These are phyloP conservation scores for Cenchrus americanus DNA, from an alignment of 176 grass and related monocot species.

Conservation along the genomic window DNA sequence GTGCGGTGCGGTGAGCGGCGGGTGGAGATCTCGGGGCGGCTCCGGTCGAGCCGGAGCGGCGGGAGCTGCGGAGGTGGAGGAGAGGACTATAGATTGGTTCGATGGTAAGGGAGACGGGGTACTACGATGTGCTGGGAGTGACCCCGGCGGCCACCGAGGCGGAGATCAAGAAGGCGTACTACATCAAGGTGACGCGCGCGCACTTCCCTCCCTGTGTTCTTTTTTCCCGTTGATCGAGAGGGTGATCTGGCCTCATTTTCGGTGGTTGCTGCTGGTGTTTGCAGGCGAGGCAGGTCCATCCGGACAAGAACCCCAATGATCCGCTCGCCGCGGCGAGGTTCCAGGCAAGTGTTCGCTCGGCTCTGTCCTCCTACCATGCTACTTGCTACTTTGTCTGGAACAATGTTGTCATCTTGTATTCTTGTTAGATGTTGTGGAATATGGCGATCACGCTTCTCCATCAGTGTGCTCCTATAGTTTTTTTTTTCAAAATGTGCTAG, in stretches of 20 bases:
- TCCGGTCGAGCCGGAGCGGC: conserved; percentile 6
- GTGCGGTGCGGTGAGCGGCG: background rate
- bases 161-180: conserved; percentile 96
- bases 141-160: conserved; percentile 73
- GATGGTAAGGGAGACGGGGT: conserved; percentile 89
- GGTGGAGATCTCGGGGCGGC: conserved; percentile 1
- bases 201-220: background rate
- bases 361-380: too few relatives aligned
- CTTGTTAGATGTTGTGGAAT: background rate
- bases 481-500: background rate
- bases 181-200: conserved; percentile 68
- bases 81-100: background rate
- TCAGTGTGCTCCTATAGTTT: background rate
- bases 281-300: conserved; percentile 95
- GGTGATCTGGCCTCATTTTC: conserved; percentile 10
- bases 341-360: conserved; percentile 54
- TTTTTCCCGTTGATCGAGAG: background rate
- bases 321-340: conserved; percentile 79
- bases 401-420: too few relatives aligned
- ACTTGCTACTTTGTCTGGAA: too few relatives aligned
- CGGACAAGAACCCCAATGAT: conserved; percentile 95
- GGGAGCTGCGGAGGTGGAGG: background rate
- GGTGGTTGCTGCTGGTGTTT: conserved; percentile 39
- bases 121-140: conserved; percentile 93
- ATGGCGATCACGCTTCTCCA: background rate